Percentiles rank a stretch among this genome's conserved stretches.
Conservation (phyloP, 2,329 filamentous ascomycete species). For the Trichoderma sp. region DNA sequence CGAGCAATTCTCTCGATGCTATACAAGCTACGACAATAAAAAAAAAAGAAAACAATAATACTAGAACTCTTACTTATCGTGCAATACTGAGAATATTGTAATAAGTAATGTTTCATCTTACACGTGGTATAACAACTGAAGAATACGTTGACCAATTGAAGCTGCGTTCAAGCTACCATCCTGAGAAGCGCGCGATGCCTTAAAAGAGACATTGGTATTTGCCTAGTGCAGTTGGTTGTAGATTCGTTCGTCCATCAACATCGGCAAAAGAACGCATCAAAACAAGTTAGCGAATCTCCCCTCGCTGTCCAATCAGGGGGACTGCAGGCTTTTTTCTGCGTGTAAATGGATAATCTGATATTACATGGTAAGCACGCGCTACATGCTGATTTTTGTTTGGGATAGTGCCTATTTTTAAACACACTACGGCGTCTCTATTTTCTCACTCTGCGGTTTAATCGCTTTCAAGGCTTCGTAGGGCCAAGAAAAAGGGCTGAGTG, state of each 20-base stretch:
- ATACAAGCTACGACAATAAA: neutral
- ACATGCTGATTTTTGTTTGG: neutral
- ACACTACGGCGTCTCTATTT: neutral
- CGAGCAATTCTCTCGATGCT: neutral
- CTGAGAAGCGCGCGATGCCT: neutral
- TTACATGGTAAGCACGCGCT: neutral
- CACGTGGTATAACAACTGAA: neutral
- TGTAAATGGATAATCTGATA: neutral
- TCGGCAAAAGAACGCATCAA: neutral
- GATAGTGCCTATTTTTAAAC: neutral
- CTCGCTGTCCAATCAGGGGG: neutral
- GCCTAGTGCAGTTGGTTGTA: neutral
- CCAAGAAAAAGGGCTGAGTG: slow-evolving; percentile 1
- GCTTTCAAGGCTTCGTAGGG: neutral
- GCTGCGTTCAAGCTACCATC: neutral
- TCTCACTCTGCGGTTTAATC: neutral
- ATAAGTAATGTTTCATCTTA: neutral
- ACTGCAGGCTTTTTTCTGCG: neutral
- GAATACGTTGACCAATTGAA: neutral
- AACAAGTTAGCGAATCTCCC: neutral
- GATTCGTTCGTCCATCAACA: neutral
- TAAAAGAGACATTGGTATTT: neutral
- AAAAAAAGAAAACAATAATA: too few species aligned
- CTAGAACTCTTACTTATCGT: neutral
- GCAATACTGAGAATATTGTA: neutral